phyloP scores from a whole-genome alignment of 2,329 filamentous ascomycete genomes.

The Paraphoma sp. region DNA sequence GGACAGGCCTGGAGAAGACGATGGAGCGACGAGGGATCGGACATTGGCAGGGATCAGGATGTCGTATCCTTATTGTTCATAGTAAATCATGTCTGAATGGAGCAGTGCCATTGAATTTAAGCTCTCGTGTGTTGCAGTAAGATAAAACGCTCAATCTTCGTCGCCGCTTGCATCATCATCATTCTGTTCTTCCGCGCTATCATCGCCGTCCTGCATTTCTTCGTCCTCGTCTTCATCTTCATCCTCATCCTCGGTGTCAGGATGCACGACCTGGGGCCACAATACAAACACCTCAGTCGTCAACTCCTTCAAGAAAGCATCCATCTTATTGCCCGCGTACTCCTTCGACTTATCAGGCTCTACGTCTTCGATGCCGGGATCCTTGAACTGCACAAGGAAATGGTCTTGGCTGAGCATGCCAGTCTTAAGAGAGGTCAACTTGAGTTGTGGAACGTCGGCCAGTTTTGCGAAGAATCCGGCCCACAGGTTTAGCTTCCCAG shows the following conservation, averaged over 20 bases:
- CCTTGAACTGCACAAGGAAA: slow-evolving; percentile 18
- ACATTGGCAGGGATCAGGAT: too few species aligned
- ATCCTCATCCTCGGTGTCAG: slow-evolving; percentile 12
- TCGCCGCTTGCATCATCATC: slow-evolving; percentile 14
- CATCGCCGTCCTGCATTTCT: slow-evolving; percentile 5
- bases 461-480: slow-evolving; percentile 21
- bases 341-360: slow-evolving; percentile 9
- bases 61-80: too few species aligned
- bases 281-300: slow-evolving; percentile 16
- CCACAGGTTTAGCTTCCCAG: slow-evolving; percentile 26
- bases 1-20: too few species aligned
- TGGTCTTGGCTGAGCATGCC: slow-evolving; percentile 24
- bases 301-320: slow-evolving; percentile 16
- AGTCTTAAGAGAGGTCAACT: slow-evolving; percentile 20
- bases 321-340: slow-evolving; percentile 19
- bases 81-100: too few species aligned
- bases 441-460: slow-evolving; percentile 10
- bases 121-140: neutral
- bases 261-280: slow-evolving; percentile 15
- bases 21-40: too few species aligned
- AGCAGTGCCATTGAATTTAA: too few species aligned
- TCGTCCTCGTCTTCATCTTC: slow-evolving; percentile 22
- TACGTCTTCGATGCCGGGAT: neutral
- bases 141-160: neutral
- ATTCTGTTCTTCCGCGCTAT: slow-evolving; percentile 8